Percentiles rank a stretch among this genome's conserved stretches.
phyloP scores from a whole-genome alignment of 2,329 filamentous ascomycete genomes.

The Fusarium equiseti region DNA sequence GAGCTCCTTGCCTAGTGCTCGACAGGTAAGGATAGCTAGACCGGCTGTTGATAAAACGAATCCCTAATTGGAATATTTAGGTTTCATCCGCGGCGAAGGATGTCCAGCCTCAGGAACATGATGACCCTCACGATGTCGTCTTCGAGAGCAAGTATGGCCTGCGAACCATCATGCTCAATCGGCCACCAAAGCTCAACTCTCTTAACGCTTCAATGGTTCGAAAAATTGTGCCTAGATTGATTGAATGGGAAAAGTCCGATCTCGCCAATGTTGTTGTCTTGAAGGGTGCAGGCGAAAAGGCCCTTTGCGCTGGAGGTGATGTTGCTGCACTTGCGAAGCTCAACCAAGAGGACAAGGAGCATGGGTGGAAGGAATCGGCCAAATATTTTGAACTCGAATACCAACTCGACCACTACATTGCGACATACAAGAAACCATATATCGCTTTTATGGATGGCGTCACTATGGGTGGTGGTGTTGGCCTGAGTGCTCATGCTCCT shows the following conservation, averaged over 20 bases:
- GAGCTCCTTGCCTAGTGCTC: constrained; percentile 65
- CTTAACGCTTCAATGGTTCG: constrained; percentile 94
- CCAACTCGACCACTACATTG: constrained; percentile 93
- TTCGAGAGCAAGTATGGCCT: constrained; percentile 92
- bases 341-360: constrained; percentile 73
- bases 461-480: constrained; percentile 98
- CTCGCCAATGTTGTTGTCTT: constrained; percentile 93
- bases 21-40: constrained; percentile 45
- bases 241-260: constrained; percentile 95
- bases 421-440: constrained; percentile 92
- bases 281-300: constrained; percentile 86
- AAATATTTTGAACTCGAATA: constrained; percentile 97
- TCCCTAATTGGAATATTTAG: constrained; percentile 45
- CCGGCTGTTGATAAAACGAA: background rate
- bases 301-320: constrained; percentile 95
- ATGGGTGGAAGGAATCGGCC: constrained; percentile 78
- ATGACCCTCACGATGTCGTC: constrained; percentile 90
- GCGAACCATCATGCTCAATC: constrained; percentile 92
- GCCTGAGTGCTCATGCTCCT: constrained; percentile 92
- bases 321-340: constrained; percentile 81
- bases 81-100: constrained; percentile 52
- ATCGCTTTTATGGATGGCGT: constrained; percentile 97
- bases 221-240: constrained; percentile 89
- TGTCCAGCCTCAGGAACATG: constrained; percentile 70
- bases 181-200: constrained; percentile 90